phyloP scores from a whole-genome alignment of 495 filamentous ascomycete genomes.

The Cenococcum geophilum region DNA sequence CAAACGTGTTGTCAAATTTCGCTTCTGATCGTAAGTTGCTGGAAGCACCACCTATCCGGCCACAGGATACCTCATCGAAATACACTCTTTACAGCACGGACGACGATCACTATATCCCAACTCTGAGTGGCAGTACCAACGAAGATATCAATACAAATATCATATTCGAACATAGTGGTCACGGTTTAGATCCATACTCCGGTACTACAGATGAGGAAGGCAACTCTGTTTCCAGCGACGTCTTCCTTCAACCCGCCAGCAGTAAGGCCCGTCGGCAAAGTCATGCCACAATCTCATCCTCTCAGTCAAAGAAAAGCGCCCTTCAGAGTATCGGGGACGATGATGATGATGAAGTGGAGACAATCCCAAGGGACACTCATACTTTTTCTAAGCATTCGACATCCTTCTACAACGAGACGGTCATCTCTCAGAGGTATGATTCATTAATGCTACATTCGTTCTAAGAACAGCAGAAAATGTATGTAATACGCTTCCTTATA shows the following conservation, averaged over 20 bases:
- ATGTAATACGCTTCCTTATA: background rate
- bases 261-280: slow-evolving; percentile 4
- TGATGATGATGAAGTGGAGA: slow-evolving; percentile 27
- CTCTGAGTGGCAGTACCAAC: background rate
- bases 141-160: slow-evolving; percentile 9
- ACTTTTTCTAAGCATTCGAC: background rate
- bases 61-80: background rate
- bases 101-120: background rate
- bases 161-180: slow-evolving; percentile 27
- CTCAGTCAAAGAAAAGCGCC: slow-evolving; percentile 9
- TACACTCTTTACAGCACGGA: background rate
- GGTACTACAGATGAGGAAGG: slow-evolving; percentile 3
- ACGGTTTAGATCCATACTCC: background rate
- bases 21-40: background rate
- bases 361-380: slow-evolving; percentile 12
- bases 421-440: slow-evolving; percentile 10
- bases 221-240: background rate
- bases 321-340: slow-evolving; percentile 2
- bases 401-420: slow-evolving; percentile 12
- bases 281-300: slow-evolving; percentile 19
- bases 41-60: background rate
- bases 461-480: background rate
- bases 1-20: background rate
- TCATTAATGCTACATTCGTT: background rate
- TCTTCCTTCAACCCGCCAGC: background rate